Evolutionary conservation across 805 yeast genomes (phyloP), one percentile per base, ranked within the genome.

Genomic region (Candida pseudoglaebosa): DNA sequence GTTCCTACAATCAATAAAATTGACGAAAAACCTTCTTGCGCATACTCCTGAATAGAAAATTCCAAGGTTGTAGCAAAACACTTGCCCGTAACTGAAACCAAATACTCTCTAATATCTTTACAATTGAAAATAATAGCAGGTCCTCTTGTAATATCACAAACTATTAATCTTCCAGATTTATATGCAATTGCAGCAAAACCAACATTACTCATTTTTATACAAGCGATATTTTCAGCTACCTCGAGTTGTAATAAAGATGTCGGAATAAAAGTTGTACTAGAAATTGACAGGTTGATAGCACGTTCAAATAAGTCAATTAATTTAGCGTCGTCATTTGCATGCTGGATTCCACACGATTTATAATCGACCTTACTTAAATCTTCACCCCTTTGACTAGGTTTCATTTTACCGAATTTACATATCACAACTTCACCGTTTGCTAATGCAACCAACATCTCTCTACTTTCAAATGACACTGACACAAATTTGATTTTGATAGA

Each of bases 131-230:
- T 81, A 5, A 81, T 60, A 0, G 86, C 88, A 0, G 90, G 90
- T 2, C 85, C 85, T 42, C 96, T 71, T 39, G 85, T 69, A 16
- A 65, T 54, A 61, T 91, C 97, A 42, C 90, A 64, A 0, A 91
- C 79, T 2, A 82, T 61, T 13, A 91, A 44, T 24, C 78, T 71
- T n/a, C 98, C 97, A 10, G 80, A 73, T 33, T 73, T 73, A 56
- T 84, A 88, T 1, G 85, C 95, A 30, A 86, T 67, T 0, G 84
- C 93, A 6, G 84, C 85, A 63, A 93, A 90, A 0, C 96, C 96
- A 35, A 88, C 70, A 45, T 82, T 75, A 43, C 90, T 81, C 57
- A 84, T 75, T 39, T 74, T 70, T 35, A 90, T 44, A 1, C 85
- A 75, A 0, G 90, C 67, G 7, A 85, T 80, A 22, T 46, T 42